Conservation (phyloP, 2,329 filamentous ascomycete genomes). For the Venturia pyrina region DNA sequence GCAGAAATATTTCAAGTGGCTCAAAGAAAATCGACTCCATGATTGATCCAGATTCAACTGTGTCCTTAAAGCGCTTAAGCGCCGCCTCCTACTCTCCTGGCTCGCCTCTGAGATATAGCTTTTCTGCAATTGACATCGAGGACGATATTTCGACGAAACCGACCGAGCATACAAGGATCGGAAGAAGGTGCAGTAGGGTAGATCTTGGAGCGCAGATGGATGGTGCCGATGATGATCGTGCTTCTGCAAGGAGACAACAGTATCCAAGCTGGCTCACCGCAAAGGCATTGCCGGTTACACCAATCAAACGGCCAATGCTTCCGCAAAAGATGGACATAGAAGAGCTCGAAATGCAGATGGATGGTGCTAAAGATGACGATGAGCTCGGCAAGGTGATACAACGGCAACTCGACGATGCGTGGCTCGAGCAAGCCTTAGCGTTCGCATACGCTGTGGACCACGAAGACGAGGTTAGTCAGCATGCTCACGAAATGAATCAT, state of each 20-base stretch:
- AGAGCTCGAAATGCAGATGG: not conserved
- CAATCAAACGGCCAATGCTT: not conserved
- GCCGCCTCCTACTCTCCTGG: not conserved
- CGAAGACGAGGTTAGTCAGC: not conserved
- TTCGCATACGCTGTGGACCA: not conserved
- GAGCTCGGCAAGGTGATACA: not conserved
- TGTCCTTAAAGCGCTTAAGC: not conserved
- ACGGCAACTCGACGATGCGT: not conserved
- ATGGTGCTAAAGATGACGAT: not conserved
- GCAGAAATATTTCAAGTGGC: not conserved
- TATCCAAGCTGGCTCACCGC: not conserved
- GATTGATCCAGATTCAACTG: not conserved
- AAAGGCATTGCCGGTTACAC: not conserved
- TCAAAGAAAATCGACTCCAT: not conserved
- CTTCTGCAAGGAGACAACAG: not conserved
- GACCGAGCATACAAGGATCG: not conserved
- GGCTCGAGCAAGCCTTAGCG: not conserved
- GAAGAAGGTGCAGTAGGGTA: not conserved
- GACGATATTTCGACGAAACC: not conserved
- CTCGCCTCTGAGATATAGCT: not conserved
- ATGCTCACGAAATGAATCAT: not conserved
- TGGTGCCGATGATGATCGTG: not conserved
- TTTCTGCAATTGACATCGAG: not conserved
- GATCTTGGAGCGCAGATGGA: not conserved
- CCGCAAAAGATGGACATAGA: not conserved